These are phyloP conservation scores for Lachnellula arida DNA, from an alignment of 2,329 filamentous ascomycete genomes.

Conservation along the genomic window DNA sequence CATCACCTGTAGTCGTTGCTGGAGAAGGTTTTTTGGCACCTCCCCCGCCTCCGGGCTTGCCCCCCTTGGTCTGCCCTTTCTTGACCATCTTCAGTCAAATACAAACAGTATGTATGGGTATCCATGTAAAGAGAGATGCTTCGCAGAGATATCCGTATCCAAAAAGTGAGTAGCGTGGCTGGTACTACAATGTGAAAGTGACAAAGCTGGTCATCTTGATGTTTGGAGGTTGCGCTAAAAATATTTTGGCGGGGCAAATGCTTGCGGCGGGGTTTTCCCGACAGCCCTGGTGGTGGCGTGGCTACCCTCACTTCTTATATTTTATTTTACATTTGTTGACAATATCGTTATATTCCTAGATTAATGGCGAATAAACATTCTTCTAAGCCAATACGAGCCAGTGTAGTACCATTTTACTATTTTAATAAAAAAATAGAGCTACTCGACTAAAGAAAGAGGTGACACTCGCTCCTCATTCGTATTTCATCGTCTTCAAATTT, in stretches of 20 bases:
- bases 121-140: conserved; percentile 15
- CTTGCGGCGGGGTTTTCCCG: not conserved
- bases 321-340: not conserved
- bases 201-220: not conserved
- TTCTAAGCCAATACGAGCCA: too few species aligned
- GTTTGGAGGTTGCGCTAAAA: not conserved
- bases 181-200: not conserved
- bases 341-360: not conserved
- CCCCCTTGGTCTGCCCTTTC: conserved; percentile 31
- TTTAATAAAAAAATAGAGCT: too few species aligned
- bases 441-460: too few species aligned
- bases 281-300: not conserved
- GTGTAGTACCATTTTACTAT: too few species aligned
- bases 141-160: not conserved
- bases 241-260: not conserved
- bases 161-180: not conserved
- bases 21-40: conserved; percentile 26
- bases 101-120: not conserved
- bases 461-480: too few species aligned
- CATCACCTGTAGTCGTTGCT: conserved; percentile 35
- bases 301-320: not conserved
- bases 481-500: too few species aligned
- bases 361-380: too few species aligned
- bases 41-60: conserved; percentile 29
- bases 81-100: conserved; percentile 31